Evolutionary conservation across 495 filamentous ascomycete species (phyloP).

Genomic region (Penicillium salamii): DNA sequence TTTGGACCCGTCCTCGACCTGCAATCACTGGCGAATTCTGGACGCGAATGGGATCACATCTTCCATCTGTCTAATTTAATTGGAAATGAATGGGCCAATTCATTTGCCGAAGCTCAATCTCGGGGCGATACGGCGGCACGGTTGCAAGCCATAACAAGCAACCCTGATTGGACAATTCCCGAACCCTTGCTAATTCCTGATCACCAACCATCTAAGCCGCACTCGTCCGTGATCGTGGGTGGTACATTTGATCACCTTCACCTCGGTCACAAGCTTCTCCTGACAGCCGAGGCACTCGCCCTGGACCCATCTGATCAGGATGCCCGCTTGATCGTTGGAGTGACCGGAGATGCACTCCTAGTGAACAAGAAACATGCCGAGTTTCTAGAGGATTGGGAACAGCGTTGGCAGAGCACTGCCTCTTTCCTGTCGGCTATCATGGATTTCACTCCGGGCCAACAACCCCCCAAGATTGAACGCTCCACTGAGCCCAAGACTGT

Average conservation of each 20-base stretch:
- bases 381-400: conserved; percentile 72
- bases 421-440: conserved; percentile 72
- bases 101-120: conserved; percentile 24
- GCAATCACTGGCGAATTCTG: conserved; percentile 59
- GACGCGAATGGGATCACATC: conserved; percentile 65
- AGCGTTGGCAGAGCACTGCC: conserved; percentile 63
- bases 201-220: conserved; percentile 23
- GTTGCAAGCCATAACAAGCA: conserved; percentile 30
- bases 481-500: conserved; percentile 44
- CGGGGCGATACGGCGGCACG: conserved; percentile 21
- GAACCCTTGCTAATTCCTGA: conserved; percentile 22
- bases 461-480: conserved; percentile 25
- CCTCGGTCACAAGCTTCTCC: conserved; percentile 88
- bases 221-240: conserved; percentile 72
- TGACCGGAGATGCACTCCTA: conserved; percentile 82
- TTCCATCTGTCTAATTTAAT: conserved; percentile 61
- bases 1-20: conserved; percentile 63
- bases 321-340: conserved; percentile 68
- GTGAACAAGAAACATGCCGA: conserved; percentile 85
- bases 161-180: conserved; percentile 24
- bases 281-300: conserved; percentile 78
- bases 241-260: conserved; percentile 98
- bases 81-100: conserved; percentile 43
- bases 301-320: conserved; percentile 49
- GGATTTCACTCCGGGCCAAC: conserved; percentile 43